phyloP scores from a whole-genome alignment of 495 filamentous ascomycete species.

The Neurospora intermedia region DNA sequence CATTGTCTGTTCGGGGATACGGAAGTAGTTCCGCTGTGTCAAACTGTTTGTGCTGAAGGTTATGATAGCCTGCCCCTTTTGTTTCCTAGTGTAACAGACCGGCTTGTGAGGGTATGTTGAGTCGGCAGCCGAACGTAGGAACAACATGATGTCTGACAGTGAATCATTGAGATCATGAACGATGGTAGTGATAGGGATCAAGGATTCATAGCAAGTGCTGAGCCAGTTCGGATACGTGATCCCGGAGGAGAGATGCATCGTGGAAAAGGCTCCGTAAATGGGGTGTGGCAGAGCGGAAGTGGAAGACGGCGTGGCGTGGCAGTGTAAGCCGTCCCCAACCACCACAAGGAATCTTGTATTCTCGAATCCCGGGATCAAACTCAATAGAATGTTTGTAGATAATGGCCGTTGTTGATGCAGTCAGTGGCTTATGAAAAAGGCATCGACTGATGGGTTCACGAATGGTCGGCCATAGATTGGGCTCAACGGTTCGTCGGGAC shows the following conservation, averaged over 20 bases:
- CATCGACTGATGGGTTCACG: neutral
- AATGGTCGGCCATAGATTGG: neutral
- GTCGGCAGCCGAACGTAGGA: neutral
- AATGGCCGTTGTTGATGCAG: neutral
- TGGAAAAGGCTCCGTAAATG: neutral
- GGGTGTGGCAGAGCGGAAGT: neutral
- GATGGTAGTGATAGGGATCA: neutral
- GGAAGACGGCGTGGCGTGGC: neutral
- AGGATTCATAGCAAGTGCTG: neutral
- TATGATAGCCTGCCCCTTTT: neutral
- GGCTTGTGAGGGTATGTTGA: neutral
- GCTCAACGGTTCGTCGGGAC: neutral
- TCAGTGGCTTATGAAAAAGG: neutral
- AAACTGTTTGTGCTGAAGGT: neutral
- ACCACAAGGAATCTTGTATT: neutral
- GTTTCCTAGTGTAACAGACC: neutral
- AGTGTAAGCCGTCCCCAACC: neutral
- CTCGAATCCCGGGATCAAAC: neutral
- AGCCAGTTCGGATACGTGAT: neutral
- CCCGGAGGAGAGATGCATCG: neutral
- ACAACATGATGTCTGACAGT: neutral
- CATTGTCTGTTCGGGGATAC: neutral
- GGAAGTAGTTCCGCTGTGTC: neutral
- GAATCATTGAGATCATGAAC: neutral
- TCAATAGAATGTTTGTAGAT: neutral